A percentile compares a stretch with the other conserved stretches of the same genome.
These are phyloP conservation scores for Orychophragmus violaceus DNA, from an alignment of 345 rosid species.

Conservation along the genomic window DNA sequence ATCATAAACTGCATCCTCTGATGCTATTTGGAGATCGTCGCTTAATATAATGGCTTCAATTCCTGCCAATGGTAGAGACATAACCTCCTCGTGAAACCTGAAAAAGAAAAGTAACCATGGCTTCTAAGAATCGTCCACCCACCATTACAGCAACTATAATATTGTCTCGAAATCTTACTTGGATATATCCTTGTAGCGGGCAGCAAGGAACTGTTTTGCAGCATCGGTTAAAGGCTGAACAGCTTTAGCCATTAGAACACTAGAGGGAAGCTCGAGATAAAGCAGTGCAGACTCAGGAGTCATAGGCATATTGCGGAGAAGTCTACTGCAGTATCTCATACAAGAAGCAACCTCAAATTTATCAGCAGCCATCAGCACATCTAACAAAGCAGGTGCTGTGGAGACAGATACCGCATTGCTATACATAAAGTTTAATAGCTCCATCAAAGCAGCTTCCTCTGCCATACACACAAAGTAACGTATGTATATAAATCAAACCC, in stretches of 20 bases:
- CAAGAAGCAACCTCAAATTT: slow-evolving; percentile 99
- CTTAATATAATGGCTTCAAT: slow-evolving; percentile 85
- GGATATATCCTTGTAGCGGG: slow-evolving; percentile 71
- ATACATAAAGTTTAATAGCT: slow-evolving; percentile 92
- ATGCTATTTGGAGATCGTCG: slow-evolving; percentile 90
- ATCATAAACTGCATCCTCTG: slow-evolving; percentile 94
- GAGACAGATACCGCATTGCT: slow-evolving; percentile 60
- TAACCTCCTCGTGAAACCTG: slow-evolving; percentile 83
- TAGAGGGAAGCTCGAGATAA: slow-evolving; percentile 93
- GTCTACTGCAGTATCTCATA: slow-evolving; percentile 85
- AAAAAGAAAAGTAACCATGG: not conserved
- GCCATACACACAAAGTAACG: slow-evolving; percentile 19
- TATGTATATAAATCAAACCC: not conserved
- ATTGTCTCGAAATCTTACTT: slow-evolving; percentile 42
- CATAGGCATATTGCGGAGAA: slow-evolving; percentile 70
- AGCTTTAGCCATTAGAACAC: slow-evolving; percentile 83
- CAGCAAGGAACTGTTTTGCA: slow-evolving; percentile 78
- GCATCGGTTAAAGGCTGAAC: slow-evolving; percentile 96
- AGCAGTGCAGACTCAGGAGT: slow-evolving; percentile 91
- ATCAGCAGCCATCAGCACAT: slow-evolving; percentile 96
- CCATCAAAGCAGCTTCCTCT: slow-evolving; percentile 98
- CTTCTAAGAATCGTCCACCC: not conserved
- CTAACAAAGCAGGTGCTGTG: slow-evolving; percentile 81
- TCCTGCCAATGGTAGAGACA: slow-evolving; percentile 81
- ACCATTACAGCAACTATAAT: not conserved